phyloP scores from a whole-genome alignment of 2,329 filamentous ascomycete species.

The Beauveria sp. region DNA sequence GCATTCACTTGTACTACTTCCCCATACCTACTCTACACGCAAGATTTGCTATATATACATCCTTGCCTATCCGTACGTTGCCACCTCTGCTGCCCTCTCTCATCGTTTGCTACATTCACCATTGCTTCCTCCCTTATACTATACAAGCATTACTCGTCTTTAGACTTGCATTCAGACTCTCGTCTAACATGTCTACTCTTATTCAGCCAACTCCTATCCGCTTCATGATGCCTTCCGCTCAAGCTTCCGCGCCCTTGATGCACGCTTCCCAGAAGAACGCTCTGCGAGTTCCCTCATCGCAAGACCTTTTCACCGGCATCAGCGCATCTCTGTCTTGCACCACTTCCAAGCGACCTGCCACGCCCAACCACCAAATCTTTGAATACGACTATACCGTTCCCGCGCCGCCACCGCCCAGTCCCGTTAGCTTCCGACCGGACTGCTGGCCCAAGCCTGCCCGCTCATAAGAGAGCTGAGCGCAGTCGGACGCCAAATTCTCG shows the following conservation, averaged over 20 bases:
- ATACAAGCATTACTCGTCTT: neutral
- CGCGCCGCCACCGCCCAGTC: constrained; percentile 57
- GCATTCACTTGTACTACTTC: neutral
- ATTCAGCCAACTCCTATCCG: constrained; percentile 2
- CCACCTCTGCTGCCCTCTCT: neutral
- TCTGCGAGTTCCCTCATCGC: constrained; percentile 34
- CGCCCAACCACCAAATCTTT: constrained; percentile 43
- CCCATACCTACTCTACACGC: neutral
- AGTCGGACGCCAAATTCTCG: neutral
- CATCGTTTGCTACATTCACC: neutral
- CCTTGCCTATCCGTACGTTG: neutral
- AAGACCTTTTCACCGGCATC: constrained; percentile 47
- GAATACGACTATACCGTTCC: constrained; percentile 57
- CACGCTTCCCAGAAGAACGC: constrained; percentile 38
- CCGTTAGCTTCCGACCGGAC: constrained; percentile 52
- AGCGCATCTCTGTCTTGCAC: constrained; percentile 42
- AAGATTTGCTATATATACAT: neutral
- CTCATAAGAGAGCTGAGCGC: constrained; percentile 18
- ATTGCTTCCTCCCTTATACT: neutral
- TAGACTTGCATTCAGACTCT: neutral
- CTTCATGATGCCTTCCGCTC: constrained; percentile 27
- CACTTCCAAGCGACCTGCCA: constrained; percentile 32
- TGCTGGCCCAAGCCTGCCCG: constrained; percentile 40
- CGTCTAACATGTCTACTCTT: constrained; percentile 8
- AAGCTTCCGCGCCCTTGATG: constrained; percentile 32